Evolutionary conservation across 2,329 filamentous ascomycete genomes (phyloP), one percentile per base, ranked within the genome.

Genomic region (Fusarium zealandicum): DNA sequence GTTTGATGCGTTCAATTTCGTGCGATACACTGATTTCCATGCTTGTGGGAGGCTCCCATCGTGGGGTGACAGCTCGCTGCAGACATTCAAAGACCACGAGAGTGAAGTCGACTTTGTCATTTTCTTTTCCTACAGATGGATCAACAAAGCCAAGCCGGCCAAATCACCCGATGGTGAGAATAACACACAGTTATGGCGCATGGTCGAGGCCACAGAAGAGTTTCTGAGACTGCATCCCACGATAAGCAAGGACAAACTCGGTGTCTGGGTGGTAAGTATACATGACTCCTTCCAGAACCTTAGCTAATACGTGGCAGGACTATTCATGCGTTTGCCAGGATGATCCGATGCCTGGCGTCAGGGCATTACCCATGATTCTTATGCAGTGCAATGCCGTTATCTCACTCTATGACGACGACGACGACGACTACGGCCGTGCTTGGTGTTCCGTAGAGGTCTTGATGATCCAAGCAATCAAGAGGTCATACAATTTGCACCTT

Each of bases 371-470:
- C 10, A 64, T 77, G 54, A 68, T 72, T 37, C 56, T 76, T n/a
- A 62, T 71, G 2, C 73, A 76, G 49, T 76, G 75, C 63, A 60
- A 77, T 54, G 73, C 70, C 5, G 63, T 76, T 40, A 73, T 77
- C 57, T 76, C 75, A 38, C 65, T 78, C 27, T 57, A 70, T 2
- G 72, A 75, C 35, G 64, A 71, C 4, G 72, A 75, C 35, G 64
- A 71, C 4, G 17, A 46, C 1, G 76, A 76, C 57, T 71, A 73
- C 55, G 54, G 60, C 6, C 67, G 75, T 1, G 72, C 73, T 1
- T 76, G 75, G 75, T 76, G 75, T 57, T 69, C 63, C 2, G 68
- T 74, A 6, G 74, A 77, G 51, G 69, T 67, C 1, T 55, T 71
- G 41, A 66, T 75, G 48, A 63, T 71, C 2, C 66, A 71, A 48